Base-by-base conservation (phyloP, 129 eudicot genomes). In the Silybum marianum region DNA sequence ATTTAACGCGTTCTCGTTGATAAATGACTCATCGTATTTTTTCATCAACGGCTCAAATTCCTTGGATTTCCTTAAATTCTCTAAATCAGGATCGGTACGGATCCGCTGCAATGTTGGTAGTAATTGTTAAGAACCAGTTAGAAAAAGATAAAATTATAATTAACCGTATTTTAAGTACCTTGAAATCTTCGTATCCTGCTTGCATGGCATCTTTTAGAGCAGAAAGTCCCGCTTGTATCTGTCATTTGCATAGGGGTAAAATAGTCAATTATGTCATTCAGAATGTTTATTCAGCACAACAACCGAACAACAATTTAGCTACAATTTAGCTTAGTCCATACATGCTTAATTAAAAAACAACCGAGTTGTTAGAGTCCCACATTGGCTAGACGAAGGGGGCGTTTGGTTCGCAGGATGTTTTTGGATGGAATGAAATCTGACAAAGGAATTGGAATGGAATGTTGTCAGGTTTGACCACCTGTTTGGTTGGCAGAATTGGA, bases 1-100 rank as follows among this genome's bases (percentile, higher is more conserved):
- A 78, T 92, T 93, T 84, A 95, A 84, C 12, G 99, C 99, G 60
- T 85, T 95, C 87, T 95, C 99, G 16, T 95, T 95, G 90, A 95
- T 95, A 73, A 95, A 95, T 58, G 99, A 92, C 65, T 95, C 99
- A 22, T 95, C 99, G 40, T 79, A 92, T 68, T 82, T 90, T 82
- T 90, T 89, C 85, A 95, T 13, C 36, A 95, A 92, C 48, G 95
- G 82, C 46, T 95, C 92, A 78, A 95, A 95, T 4, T 75, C 93
- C 46, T 89, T 89, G 0, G 97, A 88, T 82, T 82, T 87, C 84
- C 98, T 92, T 78, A 94, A 12, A 32, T 86, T 92, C 54, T 84
- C 97, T 28, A 95, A 85, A 83, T 95, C 99, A 48, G 99, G 99
- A 77, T 95, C 99, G 7, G 89, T 80, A 30, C 99, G 90, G 80